phyloP scores from a whole-genome alignment of 306 rosid genomes.

The Cicer bijugum region DNA sequence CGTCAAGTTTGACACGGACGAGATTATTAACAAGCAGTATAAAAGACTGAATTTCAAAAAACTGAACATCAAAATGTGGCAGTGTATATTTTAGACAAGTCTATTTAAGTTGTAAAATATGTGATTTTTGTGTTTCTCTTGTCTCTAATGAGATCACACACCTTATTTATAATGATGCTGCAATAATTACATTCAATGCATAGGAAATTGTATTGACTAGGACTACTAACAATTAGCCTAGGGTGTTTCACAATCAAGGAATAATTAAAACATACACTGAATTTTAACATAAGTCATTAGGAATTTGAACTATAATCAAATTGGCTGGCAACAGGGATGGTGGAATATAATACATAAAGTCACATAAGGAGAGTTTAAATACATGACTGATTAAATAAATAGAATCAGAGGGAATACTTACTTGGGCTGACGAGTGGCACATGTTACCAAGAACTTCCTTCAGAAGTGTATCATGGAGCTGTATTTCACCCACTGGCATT shows the following conservation, averaged over 20 bases:
- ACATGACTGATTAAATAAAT: slow-evolving; percentile 38
- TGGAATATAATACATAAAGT: slow-evolving; percentile 8
- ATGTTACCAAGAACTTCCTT: slow-evolving; percentile 85
- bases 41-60: slow-evolving; percentile 25
- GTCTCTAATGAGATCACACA: too few relatives aligned
- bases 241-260: too few relatives aligned
- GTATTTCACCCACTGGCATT: slow-evolving; percentile 79
- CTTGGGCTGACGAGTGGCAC: slow-evolving; percentile 99
- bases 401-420: slow-evolving; percentile 53
- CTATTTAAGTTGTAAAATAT: too few relatives aligned
- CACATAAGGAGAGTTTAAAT: slow-evolving; percentile 16
- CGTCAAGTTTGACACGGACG: background rate
- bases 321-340: slow-evolving; percentile 19
- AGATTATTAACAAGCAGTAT: background rate
- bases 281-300: too few relatives aligned
- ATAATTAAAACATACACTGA: too few relatives aligned
- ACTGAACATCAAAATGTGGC: slow-evolving; percentile 1
- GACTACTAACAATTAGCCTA: too few relatives aligned
- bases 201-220: too few relatives aligned
- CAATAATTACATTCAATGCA: too few relatives aligned
- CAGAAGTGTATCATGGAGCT: slow-evolving; percentile 77
- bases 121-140: too few relatives aligned
- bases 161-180: too few relatives aligned
- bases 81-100: slow-evolving; percentile 17
- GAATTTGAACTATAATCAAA: slow-evolving; percentile 21